phyloP scores from a whole-genome alignment of 2,329 filamentous ascomycete species.

The Aureobasidium sp. region DNA sequence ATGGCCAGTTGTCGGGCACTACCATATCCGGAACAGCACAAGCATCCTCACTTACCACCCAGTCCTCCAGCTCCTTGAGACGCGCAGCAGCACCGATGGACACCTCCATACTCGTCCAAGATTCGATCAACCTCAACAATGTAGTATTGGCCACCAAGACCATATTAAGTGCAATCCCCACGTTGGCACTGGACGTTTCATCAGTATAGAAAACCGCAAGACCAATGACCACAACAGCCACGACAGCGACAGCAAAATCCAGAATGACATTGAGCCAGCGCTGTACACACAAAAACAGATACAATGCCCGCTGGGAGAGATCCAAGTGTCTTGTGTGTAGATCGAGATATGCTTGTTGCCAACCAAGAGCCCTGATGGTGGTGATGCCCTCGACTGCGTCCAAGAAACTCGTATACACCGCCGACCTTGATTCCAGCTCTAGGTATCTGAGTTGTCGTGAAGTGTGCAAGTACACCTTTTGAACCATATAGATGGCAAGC shows the following conservation, averaged over 20 bases:
- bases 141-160: conserved; percentile 46
- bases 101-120: conserved; percentile 51
- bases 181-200: conserved; percentile 39
- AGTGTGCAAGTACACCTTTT: conserved; percentile 42
- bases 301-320: conserved; percentile 38
- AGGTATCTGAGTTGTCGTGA: conserved; percentile 45
- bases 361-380: conserved; percentile 48
- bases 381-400: conserved; percentile 36
- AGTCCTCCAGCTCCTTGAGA: conserved; percentile 39
- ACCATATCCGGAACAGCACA: conserved; percentile 42
- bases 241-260: conserved; percentile 32
- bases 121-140: conserved; percentile 41
- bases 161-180: conserved; percentile 47
- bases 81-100: conserved; percentile 48
- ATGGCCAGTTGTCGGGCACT: conserved; percentile 68
- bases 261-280: conserved; percentile 39
- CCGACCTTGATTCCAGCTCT: conserved; percentile 46
- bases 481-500: conserved; percentile 25
- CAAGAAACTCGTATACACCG: conserved; percentile 33
- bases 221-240: conserved; percentile 28
- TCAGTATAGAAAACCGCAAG: conserved; percentile 29
- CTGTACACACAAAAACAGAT: conserved; percentile 39
- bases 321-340: conserved; percentile 36
- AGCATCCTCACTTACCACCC: background rate
- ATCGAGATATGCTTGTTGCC: conserved; percentile 35